These are phyloP conservation scores for Aureobasidium mangrovei DNA, from an alignment of 2,329 filamentous ascomycete species.

Conservation along the genomic window DNA sequence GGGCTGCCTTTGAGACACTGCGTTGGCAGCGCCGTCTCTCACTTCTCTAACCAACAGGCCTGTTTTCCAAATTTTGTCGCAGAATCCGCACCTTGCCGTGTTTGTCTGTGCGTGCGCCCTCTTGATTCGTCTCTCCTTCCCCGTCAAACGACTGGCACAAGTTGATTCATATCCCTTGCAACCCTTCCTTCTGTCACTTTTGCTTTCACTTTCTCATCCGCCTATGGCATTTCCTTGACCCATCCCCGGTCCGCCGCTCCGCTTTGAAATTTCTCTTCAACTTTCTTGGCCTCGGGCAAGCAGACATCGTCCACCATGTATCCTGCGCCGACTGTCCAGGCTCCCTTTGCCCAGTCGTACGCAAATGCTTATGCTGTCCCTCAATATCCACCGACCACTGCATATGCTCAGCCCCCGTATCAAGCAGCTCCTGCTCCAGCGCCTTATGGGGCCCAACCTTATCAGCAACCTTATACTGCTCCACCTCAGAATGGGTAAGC, in stretches of 20 bases:
- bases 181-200: constrained; percentile 7
- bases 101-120: constrained; percentile 7
- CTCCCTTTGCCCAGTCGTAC: constrained; percentile 26
- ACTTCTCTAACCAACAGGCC: background rate
- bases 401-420: constrained; percentile 24
- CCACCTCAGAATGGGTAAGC: constrained; percentile 8
- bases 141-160: constrained; percentile 9
- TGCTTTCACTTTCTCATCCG: background rate
- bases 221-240: constrained; percentile 10
- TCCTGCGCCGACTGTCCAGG: constrained; percentile 24
- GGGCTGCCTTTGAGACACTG: background rate
- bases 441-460: constrained; percentile 20
- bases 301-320: constrained; percentile 11
- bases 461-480: constrained; percentile 18
- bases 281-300: background rate
- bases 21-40: constrained; percentile 8
- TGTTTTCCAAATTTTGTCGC: background rate
- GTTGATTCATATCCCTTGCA: constrained; percentile 9
- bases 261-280: background rate
- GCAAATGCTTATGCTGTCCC: background rate
- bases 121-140: constrained; percentile 12
- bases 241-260: background rate
- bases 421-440: constrained; percentile 16
- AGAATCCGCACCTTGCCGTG: constrained; percentile 10
- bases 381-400: background rate